phyloP scores from a whole-genome alignment of 2,329 filamentous ascomycete genomes.

The Pyricularia sp. region DNA sequence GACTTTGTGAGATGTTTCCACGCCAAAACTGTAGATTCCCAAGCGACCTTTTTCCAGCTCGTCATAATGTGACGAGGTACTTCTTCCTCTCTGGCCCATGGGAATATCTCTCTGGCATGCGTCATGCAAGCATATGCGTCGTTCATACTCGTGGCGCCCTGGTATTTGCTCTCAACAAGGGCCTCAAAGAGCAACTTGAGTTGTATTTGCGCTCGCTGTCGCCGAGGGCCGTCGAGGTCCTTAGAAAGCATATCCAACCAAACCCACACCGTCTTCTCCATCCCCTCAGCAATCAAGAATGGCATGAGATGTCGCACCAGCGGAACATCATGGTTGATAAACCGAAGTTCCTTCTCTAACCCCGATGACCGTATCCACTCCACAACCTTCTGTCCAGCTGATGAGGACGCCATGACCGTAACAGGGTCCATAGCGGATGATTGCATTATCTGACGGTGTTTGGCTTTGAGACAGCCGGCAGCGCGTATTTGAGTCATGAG shows the following conservation, averaged over 20 bases:
- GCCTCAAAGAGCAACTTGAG: constrained; percentile 24
- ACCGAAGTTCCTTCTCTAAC: constrained; percentile 33
- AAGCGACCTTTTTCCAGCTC: constrained; percentile 40
- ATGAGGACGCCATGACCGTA: constrained; percentile 27
- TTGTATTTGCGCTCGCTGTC: constrained; percentile 14
- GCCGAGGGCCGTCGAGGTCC: not conserved
- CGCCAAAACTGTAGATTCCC: constrained; percentile 41
- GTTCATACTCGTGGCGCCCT: constrained; percentile 32
- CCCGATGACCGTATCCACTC: constrained; percentile 45
- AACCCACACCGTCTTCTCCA: constrained; percentile 40
- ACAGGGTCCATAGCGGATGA: constrained; percentile 21
- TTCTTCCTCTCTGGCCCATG: not conserved
- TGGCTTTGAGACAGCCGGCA: constrained; percentile 41
- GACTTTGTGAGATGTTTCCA: constrained; percentile 31
- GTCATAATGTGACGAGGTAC: constrained; percentile 7
- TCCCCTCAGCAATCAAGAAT: constrained; percentile 42
- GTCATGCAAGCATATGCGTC: constrained; percentile 38
- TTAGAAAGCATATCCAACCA: constrained; percentile 29
- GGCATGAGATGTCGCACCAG: constrained; percentile 24
- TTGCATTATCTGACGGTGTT: constrained; percentile 29
- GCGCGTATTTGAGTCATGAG: constrained; percentile 46
- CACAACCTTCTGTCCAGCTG: constrained; percentile 37
- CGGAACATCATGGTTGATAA: constrained; percentile 28
- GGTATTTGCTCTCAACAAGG: constrained; percentile 26
- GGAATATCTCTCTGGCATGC: constrained; percentile 32